Evolutionary conservation across 164 flowering plant species (phyloP).

Genomic region (Vitis cinerea): DNA sequence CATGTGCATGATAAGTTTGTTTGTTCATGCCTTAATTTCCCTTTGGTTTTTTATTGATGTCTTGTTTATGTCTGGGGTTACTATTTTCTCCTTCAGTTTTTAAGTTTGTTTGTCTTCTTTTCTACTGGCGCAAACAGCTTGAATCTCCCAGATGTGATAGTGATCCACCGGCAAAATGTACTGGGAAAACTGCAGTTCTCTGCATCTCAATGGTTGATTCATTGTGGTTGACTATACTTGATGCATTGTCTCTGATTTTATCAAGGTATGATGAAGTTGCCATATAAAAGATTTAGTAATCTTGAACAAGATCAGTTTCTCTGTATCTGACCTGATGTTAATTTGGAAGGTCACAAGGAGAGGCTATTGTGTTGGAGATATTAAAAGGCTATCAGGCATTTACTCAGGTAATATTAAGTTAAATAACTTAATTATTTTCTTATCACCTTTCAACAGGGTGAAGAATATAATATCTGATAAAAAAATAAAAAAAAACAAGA

Average conservation of each 20-base stretch:
- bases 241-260: constrained; percentile 87
- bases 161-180: constrained; percentile 53
- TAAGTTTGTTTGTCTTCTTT: constrained; percentile 4
- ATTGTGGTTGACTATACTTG: constrained; percentile 90
- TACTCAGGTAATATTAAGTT: constrained; percentile 62
- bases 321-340: constrained; percentile 9
- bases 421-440: too few species aligned
- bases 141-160: constrained; percentile 87
- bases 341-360: constrained; percentile 90
- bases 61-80: neutral
- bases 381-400: constrained; percentile 98
- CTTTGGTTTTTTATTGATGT: neutral
- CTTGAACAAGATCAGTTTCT: neutral
- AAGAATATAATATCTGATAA: too few species aligned
- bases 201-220: constrained; percentile 95
- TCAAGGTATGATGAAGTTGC: constrained; percentile 50
- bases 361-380: constrained; percentile 94
- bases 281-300: neutral
- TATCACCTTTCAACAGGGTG: too few species aligned
- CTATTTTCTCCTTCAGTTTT: neutral
- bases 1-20: neutral
- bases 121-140: constrained; percentile 48
- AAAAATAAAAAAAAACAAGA: too few species aligned
- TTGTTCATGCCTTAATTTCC: neutral
- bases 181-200: constrained; percentile 74